phyloP scores from a whole-genome alignment of 108 stramenopile genomes.

The Cyclostephanos invisitatus region DNA sequence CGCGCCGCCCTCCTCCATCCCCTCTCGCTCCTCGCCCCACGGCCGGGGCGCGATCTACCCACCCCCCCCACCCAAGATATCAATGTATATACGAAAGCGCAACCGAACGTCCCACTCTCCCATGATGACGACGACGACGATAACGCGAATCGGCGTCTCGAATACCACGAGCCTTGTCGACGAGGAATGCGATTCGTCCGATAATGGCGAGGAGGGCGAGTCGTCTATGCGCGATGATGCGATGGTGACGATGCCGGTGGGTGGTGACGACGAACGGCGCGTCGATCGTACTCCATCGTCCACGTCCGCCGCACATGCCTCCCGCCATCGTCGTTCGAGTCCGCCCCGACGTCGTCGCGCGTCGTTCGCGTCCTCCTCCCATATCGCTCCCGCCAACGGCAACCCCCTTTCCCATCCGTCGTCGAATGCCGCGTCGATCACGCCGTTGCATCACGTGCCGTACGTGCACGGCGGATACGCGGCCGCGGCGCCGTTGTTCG shows the following conservation, averaged over 20 bases:
- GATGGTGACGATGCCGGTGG: no score
- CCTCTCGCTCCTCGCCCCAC: no score
- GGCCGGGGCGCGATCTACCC: no score
- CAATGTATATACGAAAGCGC: no score
- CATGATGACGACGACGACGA: neutral
- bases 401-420: neutral
- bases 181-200: neutral
- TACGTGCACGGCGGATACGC: constrained; percentile 63
- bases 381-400: neutral
- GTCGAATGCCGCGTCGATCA: constrained; percentile 16
- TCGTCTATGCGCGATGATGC: no score
- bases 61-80: no score
- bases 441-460: constrained; percentile 45
- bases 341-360: neutral
- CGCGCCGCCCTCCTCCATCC: no score
- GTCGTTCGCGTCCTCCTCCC: neutral
- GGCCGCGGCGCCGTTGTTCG: constrained; percentile 50
- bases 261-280: no score
- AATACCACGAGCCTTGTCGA: neutral
- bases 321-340: neutral
- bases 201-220: neutral
- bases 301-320: neutral
- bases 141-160: neutral
- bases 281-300: no score
- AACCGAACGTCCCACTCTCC: no score